Evolutionary conservation across 129 eudicot genomes (phyloP).

Genomic region (Heracleum sosnowskyi): DNA sequence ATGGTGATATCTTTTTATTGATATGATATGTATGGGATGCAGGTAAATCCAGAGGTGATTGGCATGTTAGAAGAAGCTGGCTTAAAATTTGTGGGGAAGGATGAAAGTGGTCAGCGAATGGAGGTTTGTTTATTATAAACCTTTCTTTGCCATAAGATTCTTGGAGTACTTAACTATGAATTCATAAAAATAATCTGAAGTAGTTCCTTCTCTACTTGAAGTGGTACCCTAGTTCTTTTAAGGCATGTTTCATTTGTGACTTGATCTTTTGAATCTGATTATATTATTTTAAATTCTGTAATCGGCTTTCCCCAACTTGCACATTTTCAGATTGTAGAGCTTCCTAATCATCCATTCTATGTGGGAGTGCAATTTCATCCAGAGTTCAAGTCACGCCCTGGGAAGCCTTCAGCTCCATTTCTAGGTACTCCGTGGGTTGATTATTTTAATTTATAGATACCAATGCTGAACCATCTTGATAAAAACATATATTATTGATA

Average conservation of each 20-base stretch:
- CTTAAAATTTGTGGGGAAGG: conserved; percentile 83
- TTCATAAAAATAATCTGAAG: too few species aligned
- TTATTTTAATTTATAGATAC: neutral
- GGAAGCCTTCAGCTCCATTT: conserved; percentile 82
- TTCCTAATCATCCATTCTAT: conserved; percentile 71
- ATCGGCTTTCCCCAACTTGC: neutral
- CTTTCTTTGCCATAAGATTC: neutral
- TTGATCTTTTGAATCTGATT: neutral
- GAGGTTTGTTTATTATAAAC: conserved; percentile 53
- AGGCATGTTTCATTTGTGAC: neutral
- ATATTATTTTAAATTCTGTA: neutral
- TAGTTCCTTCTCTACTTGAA: neutral
- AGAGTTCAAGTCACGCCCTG: conserved; percentile 95
- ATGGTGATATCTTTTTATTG: neutral
- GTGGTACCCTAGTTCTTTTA: too few species aligned
- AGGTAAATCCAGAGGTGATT: conserved; percentile 89
- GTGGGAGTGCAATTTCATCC: conserved; percentile 99
- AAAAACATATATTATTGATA: neutral
- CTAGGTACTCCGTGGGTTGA: conserved; percentile 42
- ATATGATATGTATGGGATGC: conserved; percentile 9
- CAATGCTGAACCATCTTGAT: neutral
- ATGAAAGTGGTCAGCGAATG: conserved; percentile 93
- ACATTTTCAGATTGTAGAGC: conserved; percentile 61
- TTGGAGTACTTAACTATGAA: too few species aligned
- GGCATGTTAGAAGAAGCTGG: conserved; percentile 66